Evolutionary conservation across 768 basidiomycete genomes (phyloP), one percentile per base, ranked within the genome.

Genomic region (Calocybe indica): DNA sequence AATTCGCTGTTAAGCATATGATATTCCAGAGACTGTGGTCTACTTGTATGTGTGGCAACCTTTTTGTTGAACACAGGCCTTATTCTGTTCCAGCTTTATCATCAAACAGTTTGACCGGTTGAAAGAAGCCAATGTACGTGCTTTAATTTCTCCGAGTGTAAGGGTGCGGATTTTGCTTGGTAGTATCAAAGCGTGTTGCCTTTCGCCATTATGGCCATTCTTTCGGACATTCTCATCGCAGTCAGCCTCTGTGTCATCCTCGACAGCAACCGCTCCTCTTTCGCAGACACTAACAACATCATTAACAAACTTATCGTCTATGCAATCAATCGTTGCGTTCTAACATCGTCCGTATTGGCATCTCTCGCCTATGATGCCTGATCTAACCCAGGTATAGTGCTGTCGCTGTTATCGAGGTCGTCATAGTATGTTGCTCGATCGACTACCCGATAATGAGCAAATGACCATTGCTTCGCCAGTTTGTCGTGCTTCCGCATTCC

Each of bases 281-380:
- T 71, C 43, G 54, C 60, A 13, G 66, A 68, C 41, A 75, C 75
- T 1, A 74, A 76, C 48, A 60, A 51, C 36, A 53, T 76, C 15
- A 70, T 77, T 39, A 72, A 72, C 53, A 68, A 58, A 37, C 56
- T 79, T 15, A 72, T 78, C 4, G 58, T 77, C 14, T 75, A 68
- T 49, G 71, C 73, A 2, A 74, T 77, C 37, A 74, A 78, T 54
- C 71, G 75, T 8, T 78, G 75, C 57, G 54, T 77, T 36, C 58
- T 79, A 15, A 79, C 76, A n/a, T 71, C 71, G 76, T 76, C 50
- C 34, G 75, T 65, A 13, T 10, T n/a, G 41, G 35, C 38, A 22
- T 29, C 2, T 40, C 15, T 33, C 48, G 30, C 6, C 9, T 46
- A 30, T 34, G 14, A 4, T 48, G 29, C 14, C 35, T 13, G 13